Evolutionary conservation across 352 stramenopile genomes (phyloP), one percentile per base, ranked within the genome.

Genomic region (Globisporangium lucens): DNA sequence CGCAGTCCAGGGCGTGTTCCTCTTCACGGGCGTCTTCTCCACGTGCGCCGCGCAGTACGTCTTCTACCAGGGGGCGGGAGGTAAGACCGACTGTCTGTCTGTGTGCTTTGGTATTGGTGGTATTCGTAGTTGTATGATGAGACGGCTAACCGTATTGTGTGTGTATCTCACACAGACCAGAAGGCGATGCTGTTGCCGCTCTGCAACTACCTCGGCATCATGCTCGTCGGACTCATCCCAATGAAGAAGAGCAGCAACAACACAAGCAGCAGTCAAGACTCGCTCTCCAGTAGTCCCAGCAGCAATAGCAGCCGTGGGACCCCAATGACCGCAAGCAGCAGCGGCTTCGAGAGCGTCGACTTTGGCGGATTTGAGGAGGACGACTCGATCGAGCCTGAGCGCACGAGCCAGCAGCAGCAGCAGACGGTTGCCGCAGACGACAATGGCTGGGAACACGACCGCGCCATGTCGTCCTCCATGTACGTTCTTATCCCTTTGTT

Each of bases 191-290:
- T 95, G n/a, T 67, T 95, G 46, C 87, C 87, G 65, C 78, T 95
- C 3, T 93, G 87, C 73, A 95, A 95, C 75, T 95, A 93, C 63
- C 69, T 95, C 15, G 87, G 87, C 22, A 93, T 95, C 79, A 93
- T 94, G 85, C 81, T 95, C 30, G 86, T 93, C 2, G 87, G 87
- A 0, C 69, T 95, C 20, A 72, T 93, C 30, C 84, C 87, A 15
- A 24, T 55, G 49, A 43, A 64, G 56, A 69, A 65, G 30, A 49
- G n/a, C 46, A 30, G 17, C 46, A 35, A 3, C 35, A 36, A 6
- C 52, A 41, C 5, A 20, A 38, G 36, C 38, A 47, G 15, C 13
- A 27, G 27, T 15, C 60, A 43, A 27, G 56, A 65, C 30, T 35
- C 41, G 29, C 20, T 47, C 20, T 33, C 38, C 4, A 52, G 17